Evolutionary conservation across 176 grass and related monocot genomes (phyloP), one percentile per base, ranked within the genome.

Genomic region (Tillandsia leiboldiana): DNA sequence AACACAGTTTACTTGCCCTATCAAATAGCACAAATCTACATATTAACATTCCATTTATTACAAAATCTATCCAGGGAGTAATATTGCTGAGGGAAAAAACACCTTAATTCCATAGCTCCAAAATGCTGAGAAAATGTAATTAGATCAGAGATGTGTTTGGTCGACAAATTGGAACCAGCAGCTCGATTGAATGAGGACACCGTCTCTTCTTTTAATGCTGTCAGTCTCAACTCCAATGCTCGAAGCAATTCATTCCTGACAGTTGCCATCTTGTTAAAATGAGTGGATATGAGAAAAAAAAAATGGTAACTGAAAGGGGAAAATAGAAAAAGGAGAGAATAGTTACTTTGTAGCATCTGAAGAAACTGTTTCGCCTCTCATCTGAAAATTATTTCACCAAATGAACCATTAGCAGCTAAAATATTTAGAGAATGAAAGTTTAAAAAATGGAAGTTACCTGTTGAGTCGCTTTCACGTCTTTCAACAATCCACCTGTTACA

Each of bases 281-380:
- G 51, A 88, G 12, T 72, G 70, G 68, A 75, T 65, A 64, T 67
- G 57, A 82, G 49, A 54, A 48, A 47, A 18, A 22, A 12, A 71
- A 80, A 69, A 66, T 66, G 33, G 33, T 42, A 7, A 42, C 33
- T 42, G 33, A 42, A 7, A 72, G 69, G 73, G 64, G 10, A 82
- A 50, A 61, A 63, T 17, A 11, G 8, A 48, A 10, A 26, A 48
- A 73, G 58, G 22, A 61, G 54, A 51, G 66, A 70, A 8, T 64
- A 11, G 48, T 83, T 92, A 97, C 94, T 99, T 99, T 81, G 95
- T 91, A 72, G 78, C 80, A 70, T 84, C 87, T 3, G 95, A 86
- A 65, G 87, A 83, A 72, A 86, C 66, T 3, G 72, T 72, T 14
- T 79, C 84, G 67, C 74, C 49, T 79, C 86, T 92, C 86, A 77